These are phyloP conservation scores for Liquidambar formosana DNA, from an alignment of 164 flowering plant species.

Conservation along the genomic window DNA sequence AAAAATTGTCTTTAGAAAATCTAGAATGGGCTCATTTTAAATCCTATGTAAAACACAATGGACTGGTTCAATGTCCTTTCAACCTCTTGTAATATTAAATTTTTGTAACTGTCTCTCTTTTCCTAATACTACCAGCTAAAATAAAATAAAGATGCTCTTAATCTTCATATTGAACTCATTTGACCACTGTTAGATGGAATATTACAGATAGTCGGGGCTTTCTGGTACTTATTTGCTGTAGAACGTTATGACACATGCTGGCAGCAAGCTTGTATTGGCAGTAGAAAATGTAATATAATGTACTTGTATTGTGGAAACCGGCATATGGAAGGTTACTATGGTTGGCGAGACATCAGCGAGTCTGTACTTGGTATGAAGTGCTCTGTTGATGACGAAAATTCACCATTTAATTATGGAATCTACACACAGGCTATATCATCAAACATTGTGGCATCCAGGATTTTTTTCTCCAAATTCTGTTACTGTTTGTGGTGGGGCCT, in stretches of 20 bases:
- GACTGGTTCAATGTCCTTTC: too few relatives aligned
- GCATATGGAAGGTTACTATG: conserved; percentile 18
- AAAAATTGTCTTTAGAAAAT: too few relatives aligned
- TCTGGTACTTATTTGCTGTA: conserved; percentile 47
- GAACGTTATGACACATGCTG: conserved; percentile 46
- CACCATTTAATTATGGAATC: conserved; percentile 40
- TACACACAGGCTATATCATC: conserved; percentile 36
- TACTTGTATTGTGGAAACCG: conserved; percentile 42
- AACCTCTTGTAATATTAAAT: too few relatives aligned
- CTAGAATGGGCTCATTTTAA: too few relatives aligned
- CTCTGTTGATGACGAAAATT: conserved; percentile 10
- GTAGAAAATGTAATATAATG: conserved; percentile 12
- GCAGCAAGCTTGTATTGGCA: conserved; percentile 29
- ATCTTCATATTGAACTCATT: not conserved
- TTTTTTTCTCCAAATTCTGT: conserved; percentile 33
- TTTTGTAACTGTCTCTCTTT: too few relatives aligned
- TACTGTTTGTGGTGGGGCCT: conserved; percentile 55
- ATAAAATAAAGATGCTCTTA: too few relatives aligned
- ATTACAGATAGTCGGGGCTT: conserved; percentile 42
- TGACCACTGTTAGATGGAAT: conserved; percentile 1
- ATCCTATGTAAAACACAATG: too few relatives aligned
- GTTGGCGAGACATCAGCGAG: conserved; percentile 27
- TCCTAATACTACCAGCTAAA: not conserved
- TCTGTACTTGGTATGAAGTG: conserved; percentile 20
- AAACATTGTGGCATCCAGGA: conserved; percentile 21